Base-by-base conservation (phyloP, 2,329 filamentous ascomycete species). In the Clonostachys solani region DNA sequence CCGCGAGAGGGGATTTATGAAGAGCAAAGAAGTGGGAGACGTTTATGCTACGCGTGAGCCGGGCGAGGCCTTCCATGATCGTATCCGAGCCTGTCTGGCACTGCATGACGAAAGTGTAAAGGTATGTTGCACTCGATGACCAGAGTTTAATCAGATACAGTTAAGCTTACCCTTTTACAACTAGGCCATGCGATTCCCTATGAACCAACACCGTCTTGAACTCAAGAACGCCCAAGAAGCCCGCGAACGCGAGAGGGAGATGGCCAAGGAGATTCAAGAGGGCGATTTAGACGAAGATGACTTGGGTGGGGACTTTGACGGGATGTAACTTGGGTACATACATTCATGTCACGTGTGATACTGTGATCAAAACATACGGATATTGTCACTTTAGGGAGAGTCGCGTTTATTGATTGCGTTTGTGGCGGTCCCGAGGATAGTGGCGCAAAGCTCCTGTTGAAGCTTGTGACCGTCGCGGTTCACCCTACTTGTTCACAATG, bases 251-350 rank as follows among this genome's bases (percentile, higher is more conserved):
- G 94, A 99, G 75, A 82, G 94, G 16, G 94, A 99, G 71, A 83
- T 99, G 77, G 94, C 92, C 53, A 97, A 97, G 78, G 94, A 99
- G 76, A 97, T 99, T 63, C 90, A 96, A 69, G 94, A 97, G 56
- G 94, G 92, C 17, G 94, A 99, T 62, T 80, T 96, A 68, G 94
- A 97, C 59, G 94, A 96, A 60, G 94, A 96, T 61, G 94, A 97
- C 72, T 86, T 95, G 43, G 91, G 89, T 46, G 92, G 91, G 49
- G 92, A 96, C 62, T 97, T 96, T 68, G 94, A 97, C 60, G 92
- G 90, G 59, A 90, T 97, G 78, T 97, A 87, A 81, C 51, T 37
- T 46, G 36, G 6, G 36, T 38, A 12, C 23, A 29, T 29, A 29
- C 23, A 10, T 29, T 29, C 23, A 29, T 29, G 23, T 10, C 23